phyloP scores from a whole-genome alignment of 2,329 filamentous ascomycete species.

The Cucurbitaria berberidis region DNA sequence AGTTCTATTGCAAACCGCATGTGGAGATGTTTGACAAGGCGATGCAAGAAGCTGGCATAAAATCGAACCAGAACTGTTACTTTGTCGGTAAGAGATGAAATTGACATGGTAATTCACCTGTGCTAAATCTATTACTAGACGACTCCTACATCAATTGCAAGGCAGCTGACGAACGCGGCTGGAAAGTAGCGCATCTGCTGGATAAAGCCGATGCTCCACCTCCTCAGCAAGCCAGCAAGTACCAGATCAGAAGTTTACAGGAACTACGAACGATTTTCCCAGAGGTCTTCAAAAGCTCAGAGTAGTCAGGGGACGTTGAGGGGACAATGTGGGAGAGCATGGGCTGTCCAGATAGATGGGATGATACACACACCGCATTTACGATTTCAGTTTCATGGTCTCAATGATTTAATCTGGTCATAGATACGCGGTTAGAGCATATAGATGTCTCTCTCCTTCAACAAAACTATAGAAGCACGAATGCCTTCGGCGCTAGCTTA shows the following conservation, averaged over 20 bases:
- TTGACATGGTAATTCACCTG: background rate
- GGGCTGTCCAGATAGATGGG: background rate
- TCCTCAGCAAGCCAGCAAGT: conserved; percentile 68
- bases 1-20: conserved; percentile 86
- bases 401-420: background rate
- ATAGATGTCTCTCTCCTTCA: background rate
- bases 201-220: conserved; percentile 75
- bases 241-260: conserved; percentile 76
- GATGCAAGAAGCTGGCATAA: conserved; percentile 80
- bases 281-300: conserved; percentile 75
- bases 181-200: conserved; percentile 84
- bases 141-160: conserved; percentile 85
- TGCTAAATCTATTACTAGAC: conserved; percentile 60
- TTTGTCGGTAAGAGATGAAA: conserved; percentile 76
- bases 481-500: background rate
- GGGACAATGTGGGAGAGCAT: background rate
- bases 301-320: background rate
- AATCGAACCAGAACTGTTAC: conserved; percentile 74
- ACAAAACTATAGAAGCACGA: background rate
- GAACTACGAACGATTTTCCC: conserved; percentile 80
- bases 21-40: conserved; percentile 84
- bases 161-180: conserved; percentile 78
- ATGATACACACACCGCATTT: background rate
- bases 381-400: background rate
- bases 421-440: background rate